phyloP scores from a whole-genome alignment of 2,329 filamentous ascomycete genomes.

The Trichoderma polysporum region DNA sequence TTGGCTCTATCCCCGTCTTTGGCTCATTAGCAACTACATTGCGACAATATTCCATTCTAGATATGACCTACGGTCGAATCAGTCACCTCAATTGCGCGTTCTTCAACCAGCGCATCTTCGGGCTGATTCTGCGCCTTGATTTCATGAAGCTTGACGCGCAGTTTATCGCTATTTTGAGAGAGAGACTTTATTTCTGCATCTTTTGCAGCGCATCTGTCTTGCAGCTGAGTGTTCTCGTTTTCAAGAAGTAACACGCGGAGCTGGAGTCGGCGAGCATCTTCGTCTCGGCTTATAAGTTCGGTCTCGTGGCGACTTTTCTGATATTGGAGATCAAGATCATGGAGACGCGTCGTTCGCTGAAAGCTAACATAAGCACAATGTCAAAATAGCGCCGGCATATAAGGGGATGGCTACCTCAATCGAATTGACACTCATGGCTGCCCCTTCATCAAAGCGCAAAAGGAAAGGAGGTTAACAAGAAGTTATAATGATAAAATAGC shows the following conservation, averaged over 20 bases:
- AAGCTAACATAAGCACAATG: slow-evolving; percentile 16
- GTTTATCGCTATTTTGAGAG: slow-evolving; percentile 40
- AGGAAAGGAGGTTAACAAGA: neutral
- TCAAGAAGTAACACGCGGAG: slow-evolving; percentile 70
- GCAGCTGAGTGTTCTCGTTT: slow-evolving; percentile 70
- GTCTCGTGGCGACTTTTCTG: slow-evolving; percentile 63
- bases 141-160: slow-evolving; percentile 44
- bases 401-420: slow-evolving; percentile 29
- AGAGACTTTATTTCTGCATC: slow-evolving; percentile 58
- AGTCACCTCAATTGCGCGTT: slow-evolving; percentile 49
- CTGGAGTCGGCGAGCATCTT: slow-evolving; percentile 68
- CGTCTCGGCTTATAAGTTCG: slow-evolving; percentile 69
- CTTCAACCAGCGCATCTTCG: slow-evolving; percentile 49
- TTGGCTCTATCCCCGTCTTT: slow-evolving; percentile 69
- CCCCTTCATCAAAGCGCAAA: neutral
- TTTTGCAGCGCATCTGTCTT: slow-evolving; percentile 59
- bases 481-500: neutral
- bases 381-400: neutral
- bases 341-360: slow-evolving; percentile 48
- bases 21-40: slow-evolving; percentile 11
- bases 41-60: too few species aligned
- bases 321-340: slow-evolving; percentile 68
- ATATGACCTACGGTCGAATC: slow-evolving; percentile 44
- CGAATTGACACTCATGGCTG: slow-evolving; percentile 29
- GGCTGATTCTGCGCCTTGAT: slow-evolving; percentile 43